A percentile compares a stretch with the other conserved stretches of the same genome.
These are phyloP conservation scores for Ophiostoma novo-ulmi DNA, from an alignment of 2,329 filamentous ascomycete genomes.

Conservation along the genomic window DNA sequence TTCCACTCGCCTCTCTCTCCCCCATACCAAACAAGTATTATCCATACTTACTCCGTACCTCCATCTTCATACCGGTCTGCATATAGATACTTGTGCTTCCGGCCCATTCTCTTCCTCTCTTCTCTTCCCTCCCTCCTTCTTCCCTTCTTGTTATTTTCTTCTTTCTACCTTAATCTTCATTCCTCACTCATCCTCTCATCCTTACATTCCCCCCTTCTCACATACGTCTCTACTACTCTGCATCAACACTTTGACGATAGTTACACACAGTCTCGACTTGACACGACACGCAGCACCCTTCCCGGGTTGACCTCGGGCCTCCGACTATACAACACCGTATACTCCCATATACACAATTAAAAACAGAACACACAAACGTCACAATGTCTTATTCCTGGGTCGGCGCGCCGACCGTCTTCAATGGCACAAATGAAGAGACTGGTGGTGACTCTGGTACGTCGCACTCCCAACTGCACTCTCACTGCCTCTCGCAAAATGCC, in stretches of 20 bases:
- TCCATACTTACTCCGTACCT: background rate
- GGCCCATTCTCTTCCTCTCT: background rate
- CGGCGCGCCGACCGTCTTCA: slow-evolving; percentile 55
- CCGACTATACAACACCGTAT: background rate
- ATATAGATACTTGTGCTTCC: slow-evolving; percentile 11
- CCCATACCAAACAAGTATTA: background rate
- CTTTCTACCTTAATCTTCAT: background rate
- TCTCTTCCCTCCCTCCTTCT: background rate
- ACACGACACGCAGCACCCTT: background rate
- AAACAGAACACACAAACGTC: slow-evolving; percentile 12
- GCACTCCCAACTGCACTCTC: background rate
- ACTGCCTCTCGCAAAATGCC: background rate
- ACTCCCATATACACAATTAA: background rate
- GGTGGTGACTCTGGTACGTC: slow-evolving; percentile 76
- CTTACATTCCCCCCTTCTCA: background rate
- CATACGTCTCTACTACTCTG: background rate
- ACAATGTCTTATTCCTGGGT: slow-evolving; percentile 57
- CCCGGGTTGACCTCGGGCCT: slow-evolving; percentile 5
- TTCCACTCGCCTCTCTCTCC: slow-evolving; percentile 4
- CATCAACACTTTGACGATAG: background rate
- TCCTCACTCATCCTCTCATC: background rate
- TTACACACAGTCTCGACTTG: background rate
- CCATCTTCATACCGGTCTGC: slow-evolving; percentile 9
- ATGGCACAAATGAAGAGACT: slow-evolving; percentile 57
- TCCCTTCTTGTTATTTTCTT: background rate